phyloP scores from a whole-genome alignment of 352 stramenopile genomes.

The Pythium grandisporangium region DNA sequence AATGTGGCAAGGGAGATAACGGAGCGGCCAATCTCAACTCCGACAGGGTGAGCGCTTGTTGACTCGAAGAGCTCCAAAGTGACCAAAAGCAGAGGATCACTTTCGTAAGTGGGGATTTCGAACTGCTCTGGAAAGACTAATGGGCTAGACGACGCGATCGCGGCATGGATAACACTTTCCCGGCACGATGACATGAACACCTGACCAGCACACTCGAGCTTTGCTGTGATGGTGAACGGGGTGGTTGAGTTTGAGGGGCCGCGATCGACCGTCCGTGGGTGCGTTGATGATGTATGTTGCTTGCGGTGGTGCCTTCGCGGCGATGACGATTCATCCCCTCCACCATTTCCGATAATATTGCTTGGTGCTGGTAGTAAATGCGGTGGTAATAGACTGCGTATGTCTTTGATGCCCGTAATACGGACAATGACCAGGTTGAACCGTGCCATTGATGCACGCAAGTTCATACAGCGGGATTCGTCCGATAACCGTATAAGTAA shows the following conservation, averaged over 20 bases:
- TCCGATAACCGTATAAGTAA: slow-evolving; percentile 44
- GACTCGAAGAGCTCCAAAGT: slow-evolving; percentile 40
- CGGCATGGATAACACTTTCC: slow-evolving; percentile 24
- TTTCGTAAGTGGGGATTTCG: slow-evolving; percentile 30
- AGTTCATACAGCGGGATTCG: slow-evolving; percentile 27
- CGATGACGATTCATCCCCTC: neutral
- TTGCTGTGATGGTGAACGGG: slow-evolving; percentile 31
- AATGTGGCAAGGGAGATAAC: slow-evolving; percentile 24
- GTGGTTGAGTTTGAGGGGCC: too few relatives aligned
- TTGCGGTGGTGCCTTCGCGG: neutral
- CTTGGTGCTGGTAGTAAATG: neutral
- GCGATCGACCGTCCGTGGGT: too few relatives aligned
- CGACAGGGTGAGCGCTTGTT: too few relatives aligned
- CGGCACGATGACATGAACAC: slow-evolving; percentile 30
- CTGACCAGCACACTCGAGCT: slow-evolving; percentile 38
- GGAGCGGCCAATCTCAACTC: slow-evolving; percentile 35
- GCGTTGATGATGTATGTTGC: too few relatives aligned
- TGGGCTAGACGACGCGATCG: slow-evolving; percentile 15
- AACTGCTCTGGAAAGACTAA: slow-evolving; percentile 65
- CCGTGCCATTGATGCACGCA: slow-evolving; percentile 21
- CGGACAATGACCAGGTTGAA: slow-evolving; percentile 44
- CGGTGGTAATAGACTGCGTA: slow-evolving; percentile 23
- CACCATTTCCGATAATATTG: too few relatives aligned
- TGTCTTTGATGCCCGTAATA: slow-evolving; percentile 35
- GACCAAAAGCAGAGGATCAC: slow-evolving; percentile 18